Conservation (phyloP, 2,329 filamentous ascomycete species). For the Amphichorda felina region DNA sequence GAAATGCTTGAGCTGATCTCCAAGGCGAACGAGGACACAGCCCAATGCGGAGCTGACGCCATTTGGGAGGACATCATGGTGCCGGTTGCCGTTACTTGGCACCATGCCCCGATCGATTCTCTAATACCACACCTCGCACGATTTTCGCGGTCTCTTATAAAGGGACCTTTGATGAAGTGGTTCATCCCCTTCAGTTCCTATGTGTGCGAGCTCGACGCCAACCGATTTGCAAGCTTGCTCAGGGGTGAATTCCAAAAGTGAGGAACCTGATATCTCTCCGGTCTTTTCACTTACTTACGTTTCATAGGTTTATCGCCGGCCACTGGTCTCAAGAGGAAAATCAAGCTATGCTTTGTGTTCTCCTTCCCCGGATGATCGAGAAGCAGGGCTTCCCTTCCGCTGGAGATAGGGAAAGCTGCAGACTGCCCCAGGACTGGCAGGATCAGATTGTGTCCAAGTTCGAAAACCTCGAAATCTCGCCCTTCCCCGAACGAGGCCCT, state of each 20-base stretch:
- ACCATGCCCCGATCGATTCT: constrained; percentile 67
- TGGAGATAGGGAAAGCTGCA: constrained; percentile 39
- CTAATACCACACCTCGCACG: constrained; percentile 58
- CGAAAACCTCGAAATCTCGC: constrained; percentile 48
- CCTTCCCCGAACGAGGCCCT: constrained; percentile 51
- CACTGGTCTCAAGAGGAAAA: constrained; percentile 59
- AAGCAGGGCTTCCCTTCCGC: constrained; percentile 40
- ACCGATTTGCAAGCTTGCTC: constrained; percentile 69
- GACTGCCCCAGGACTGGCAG: constrained; percentile 57
- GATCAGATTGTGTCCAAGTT: constrained; percentile 61
- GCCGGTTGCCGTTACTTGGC: constrained; percentile 54
- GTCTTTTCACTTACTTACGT: constrained; percentile 7
- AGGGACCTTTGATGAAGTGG: constrained; percentile 52
- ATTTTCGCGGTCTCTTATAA: constrained; percentile 53
- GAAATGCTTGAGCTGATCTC: constrained; percentile 37
- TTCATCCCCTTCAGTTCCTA: constrained; percentile 82
- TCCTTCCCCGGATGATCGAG: constrained; percentile 54
- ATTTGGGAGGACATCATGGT: constrained; percentile 49
- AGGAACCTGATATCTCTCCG: constrained; percentile 7
- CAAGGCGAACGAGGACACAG: constrained; percentile 21
- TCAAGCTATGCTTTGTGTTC: constrained; percentile 56
- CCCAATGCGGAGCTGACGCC: constrained; percentile 21
- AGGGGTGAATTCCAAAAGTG: constrained; percentile 72
- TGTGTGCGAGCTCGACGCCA: constrained; percentile 59
- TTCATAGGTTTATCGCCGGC: constrained; percentile 56